Evolutionary conservation across 2,329 filamentous ascomycete genomes (phyloP), one percentile per base, ranked within the genome.

Genomic region (Rutstroemia sp.): DNA sequence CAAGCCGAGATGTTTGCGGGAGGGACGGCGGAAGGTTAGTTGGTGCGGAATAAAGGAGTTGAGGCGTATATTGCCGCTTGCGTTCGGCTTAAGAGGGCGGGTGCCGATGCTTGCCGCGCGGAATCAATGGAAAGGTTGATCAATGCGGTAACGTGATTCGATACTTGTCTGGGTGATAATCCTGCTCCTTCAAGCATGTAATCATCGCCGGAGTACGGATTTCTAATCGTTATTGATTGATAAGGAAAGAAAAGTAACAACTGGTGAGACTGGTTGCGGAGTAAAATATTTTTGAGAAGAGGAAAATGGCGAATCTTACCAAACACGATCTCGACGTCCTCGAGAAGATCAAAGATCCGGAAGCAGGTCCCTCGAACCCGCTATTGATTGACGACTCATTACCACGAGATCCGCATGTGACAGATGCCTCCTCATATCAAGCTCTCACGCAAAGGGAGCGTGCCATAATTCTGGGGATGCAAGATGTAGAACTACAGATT

Each of bases 331-430:
- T 82, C 68, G 77, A 81, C 56, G 77, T 87, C 62, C 78, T 87
- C 57, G 77, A 81, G 60, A 86, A 86, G 68, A 86, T 87, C 69
- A 81, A 80, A 64, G 83, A 87, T 59, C 83, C 83, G 1, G 84
- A 87, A 65, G 78, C 78, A 7, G 77, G 85, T 60, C 79, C 83
- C 14, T 73, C 77, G 16, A 71, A 76, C 9, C 72, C 76, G 12
- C 70, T 82, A 53, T 73, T 82, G 56, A 73, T 85, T 57, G 80
- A 85, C 56, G 19, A 60, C n/a, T 68, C 71, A 16, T 66, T 77
- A 34, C 72, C 73, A 8, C 81, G 77, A 62, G 82, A 86, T 59
- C 81, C 83, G 4, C 74, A 83, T 56, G 67, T 85, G 63, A 73
- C 71, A 38, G 76, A 86, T 61, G 50, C 69, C 2, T 67, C 68